phyloP scores from a whole-genome alignment of 2,329 filamentous ascomycete genomes.

The Fusarium duplospermum region DNA sequence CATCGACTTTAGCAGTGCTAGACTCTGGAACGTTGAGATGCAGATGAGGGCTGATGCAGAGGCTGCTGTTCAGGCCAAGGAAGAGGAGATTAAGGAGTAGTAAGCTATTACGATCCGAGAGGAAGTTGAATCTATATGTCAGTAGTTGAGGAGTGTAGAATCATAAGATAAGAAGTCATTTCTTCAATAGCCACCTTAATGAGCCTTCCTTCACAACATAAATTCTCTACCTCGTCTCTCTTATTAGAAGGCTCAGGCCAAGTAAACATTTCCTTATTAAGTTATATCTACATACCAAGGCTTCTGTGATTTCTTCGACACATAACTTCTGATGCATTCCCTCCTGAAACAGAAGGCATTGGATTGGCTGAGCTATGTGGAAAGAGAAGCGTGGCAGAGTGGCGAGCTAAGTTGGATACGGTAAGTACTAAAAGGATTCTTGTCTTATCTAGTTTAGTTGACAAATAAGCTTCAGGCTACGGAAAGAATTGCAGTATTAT shows the following conservation, averaged over 20 bases:
- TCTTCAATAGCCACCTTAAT: neutral
- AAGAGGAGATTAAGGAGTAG: neutral
- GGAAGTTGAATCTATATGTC: neutral
- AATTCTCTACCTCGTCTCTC: neutral
- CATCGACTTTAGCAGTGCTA: neutral
- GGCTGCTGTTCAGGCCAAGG: neutral
- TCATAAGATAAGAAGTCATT: neutral
- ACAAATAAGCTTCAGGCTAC: too few relatives aligned
- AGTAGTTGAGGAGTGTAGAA: neutral
- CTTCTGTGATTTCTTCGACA: too few relatives aligned
- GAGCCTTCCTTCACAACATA: neutral
- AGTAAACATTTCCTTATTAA: neutral
- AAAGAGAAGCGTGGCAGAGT: neutral
- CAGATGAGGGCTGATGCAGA: neutral
- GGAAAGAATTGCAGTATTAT: neutral
- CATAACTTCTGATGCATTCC: neutral
- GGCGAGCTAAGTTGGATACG: neutral
- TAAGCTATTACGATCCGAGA: accelerated
- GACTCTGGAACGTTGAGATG: neutral
- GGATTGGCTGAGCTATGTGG: neutral
- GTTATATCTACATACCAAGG: neutral
- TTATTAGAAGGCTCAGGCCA: neutral
- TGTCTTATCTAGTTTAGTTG: neutral
- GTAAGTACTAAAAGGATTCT: neutral
- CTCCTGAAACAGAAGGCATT: neutral